Evolutionary conservation across 176 grass and related monocot genomes (phyloP).

Genomic region (Musa schizocarpa): DNA sequence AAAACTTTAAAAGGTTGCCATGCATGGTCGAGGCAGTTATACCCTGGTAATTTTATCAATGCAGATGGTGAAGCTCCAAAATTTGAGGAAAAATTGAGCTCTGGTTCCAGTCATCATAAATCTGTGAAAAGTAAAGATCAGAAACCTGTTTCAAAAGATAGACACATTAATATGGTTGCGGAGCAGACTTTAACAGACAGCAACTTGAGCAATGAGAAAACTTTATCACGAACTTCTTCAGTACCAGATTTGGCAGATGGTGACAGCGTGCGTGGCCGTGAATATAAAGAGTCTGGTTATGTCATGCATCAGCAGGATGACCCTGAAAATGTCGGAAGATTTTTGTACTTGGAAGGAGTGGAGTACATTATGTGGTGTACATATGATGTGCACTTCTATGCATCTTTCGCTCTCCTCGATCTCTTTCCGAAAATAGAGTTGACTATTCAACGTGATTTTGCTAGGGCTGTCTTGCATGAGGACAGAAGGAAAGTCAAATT

Average conservation of each 20-base stretch:
- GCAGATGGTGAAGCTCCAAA: conserved; percentile 69
- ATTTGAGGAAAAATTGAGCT: conserved; percentile 35
- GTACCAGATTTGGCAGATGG: conserved; percentile 22
- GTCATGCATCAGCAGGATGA: conserved; percentile 24
- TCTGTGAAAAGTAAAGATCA: conserved; percentile 16
- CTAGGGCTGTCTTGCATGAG: conserved; percentile 72
- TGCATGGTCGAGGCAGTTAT: too few relatives aligned
- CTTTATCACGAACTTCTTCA: conserved; percentile 12
- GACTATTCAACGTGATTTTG: conserved; percentile 89
- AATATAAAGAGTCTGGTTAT: conserved; percentile 27
- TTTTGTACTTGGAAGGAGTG: conserved; percentile 90
- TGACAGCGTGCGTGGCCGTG: conserved; percentile 14
- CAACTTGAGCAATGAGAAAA: conserved; percentile 23
- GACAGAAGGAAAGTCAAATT: conserved; percentile 79
- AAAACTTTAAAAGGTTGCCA: too few relatives aligned
- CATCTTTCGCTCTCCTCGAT: conserved; percentile 85
- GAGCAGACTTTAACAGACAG: conserved; percentile 9
- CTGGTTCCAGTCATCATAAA: conserved; percentile 28
- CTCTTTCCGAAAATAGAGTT: conserved; percentile 95
- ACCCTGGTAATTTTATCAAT: not conserved
- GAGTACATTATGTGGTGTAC: conserved; percentile 99
- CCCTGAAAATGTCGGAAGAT: conserved; percentile 80
- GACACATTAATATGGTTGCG: not conserved
- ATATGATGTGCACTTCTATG: conserved; percentile 96
- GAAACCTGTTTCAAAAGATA: conserved; percentile 12